Percentiles rank a stretch among this genome's conserved stretches.
Conservation (phyloP, 2,329 filamentous ascomycete species). For the Pseudogymnoascus sp. region DNA sequence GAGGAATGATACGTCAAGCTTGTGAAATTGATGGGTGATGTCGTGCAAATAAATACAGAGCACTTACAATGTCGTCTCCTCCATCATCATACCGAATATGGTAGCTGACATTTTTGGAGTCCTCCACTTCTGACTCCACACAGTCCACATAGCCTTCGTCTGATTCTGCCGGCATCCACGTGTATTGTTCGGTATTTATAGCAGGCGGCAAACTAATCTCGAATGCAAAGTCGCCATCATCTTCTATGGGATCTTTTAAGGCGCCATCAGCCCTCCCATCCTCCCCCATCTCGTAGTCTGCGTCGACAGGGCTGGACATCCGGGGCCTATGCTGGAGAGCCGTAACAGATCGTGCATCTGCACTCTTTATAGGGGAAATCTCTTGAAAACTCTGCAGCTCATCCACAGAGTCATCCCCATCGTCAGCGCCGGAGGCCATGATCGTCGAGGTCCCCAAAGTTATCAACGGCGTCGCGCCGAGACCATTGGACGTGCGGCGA, state of each 20-base stretch:
- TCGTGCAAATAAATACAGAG: not conserved
- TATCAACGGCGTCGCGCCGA: not conserved
- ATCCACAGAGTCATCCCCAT: conserved; percentile 4
- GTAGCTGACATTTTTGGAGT: conserved; percentile 20
- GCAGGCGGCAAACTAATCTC: not conserved
- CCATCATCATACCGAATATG: conserved; percentile 27
- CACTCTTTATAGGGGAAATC: not conserved
- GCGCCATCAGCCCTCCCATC: not conserved
- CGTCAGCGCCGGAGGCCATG: not conserved
- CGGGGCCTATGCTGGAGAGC: not conserved
- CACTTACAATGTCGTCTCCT: conserved; percentile 25
- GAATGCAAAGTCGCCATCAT: not conserved
- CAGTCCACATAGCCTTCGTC: conserved; percentile 25
- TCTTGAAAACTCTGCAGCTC: not conserved
- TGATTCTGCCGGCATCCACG: not conserved
- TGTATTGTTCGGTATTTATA: not conserved
- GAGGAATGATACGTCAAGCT: not conserved
- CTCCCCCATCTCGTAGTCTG: not conserved
- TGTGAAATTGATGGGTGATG: too few relatives aligned
- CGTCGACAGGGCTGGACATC: not conserved
- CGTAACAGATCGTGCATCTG: not conserved
- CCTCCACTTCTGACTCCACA: conserved; percentile 20
- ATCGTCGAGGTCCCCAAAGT: not conserved
- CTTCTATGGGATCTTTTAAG: not conserved
- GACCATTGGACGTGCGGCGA: not conserved